Base-by-base conservation (phyloP, 768 basidiomycete genomes). In the Tephrocybe sp. region DNA sequence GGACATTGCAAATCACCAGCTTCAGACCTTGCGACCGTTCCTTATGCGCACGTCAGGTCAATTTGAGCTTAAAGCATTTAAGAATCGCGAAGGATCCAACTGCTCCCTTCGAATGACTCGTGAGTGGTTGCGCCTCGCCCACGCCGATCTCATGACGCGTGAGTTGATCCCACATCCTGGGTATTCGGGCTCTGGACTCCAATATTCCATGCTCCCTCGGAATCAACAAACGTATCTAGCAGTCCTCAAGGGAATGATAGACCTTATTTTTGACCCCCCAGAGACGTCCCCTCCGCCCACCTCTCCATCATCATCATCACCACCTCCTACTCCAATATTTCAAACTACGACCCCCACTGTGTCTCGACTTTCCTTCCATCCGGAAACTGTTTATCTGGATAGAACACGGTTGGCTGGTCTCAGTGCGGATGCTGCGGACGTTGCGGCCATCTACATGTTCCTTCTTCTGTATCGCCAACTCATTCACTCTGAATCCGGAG, bases 1-100 rank as follows among this genome's bases (percentile, higher is more conserved):
- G 93, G 94, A 97, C 66, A 94, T 97, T 54, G 94, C 94, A 22
- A 97, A 97, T 64, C 94, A 95, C 69, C 94, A 95, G 69, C 79
- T 97, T 25, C 88, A 92, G 62, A 86, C 89, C 25, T 76, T 94
- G n/a, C 85, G 93, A 42, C 91, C 92, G n/a, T 91, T 86, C 71
- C 80, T 97, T 49, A 77, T 90, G 58, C 81, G 84, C 51, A 83
- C 84, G 31, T 84, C 93, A 1, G 82, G 85, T 18, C 80, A 83
- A 33, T 90, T 88, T 60, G 92, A 95, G 64, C 75, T 86, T 55
- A 80, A 82, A 61, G 82, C 83, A 22, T 89, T 94, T 71, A 81
- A 83, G 65, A 74, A 77, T 57, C 73, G 78, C 52, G 77, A 75
- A 63, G 73, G 70, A 50, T 51, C 57, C 29, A 64, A 69, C 50